phyloP scores from a whole-genome alignment of 2,329 filamentous ascomycete species.

The Phaeomoniella chlamydospora region DNA sequence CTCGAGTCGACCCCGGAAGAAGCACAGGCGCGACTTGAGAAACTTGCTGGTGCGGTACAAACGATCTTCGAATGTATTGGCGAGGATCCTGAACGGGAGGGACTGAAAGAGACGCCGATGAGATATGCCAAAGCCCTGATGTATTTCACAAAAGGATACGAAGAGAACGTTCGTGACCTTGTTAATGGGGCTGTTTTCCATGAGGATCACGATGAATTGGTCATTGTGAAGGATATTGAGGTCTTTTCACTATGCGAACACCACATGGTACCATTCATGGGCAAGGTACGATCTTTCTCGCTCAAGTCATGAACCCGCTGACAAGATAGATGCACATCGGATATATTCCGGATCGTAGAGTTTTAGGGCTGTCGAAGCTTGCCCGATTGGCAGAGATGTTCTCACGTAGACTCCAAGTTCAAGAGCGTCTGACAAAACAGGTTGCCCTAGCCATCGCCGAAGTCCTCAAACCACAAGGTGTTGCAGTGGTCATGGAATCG shows the following conservation, averaged over 20 bases:
- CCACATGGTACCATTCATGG: slow-evolving; percentile 89
- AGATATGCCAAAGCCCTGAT: slow-evolving; percentile 92
- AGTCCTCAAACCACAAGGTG: slow-evolving; percentile 81
- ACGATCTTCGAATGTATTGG: slow-evolving; percentile 53
- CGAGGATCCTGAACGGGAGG: slow-evolving; percentile 51
- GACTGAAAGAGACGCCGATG: slow-evolving; percentile 53
- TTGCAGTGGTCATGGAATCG: slow-evolving; percentile 95
- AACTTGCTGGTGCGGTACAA: slow-evolving; percentile 46
- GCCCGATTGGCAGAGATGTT: slow-evolving; percentile 97
- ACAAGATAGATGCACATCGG: slow-evolving; percentile 81
- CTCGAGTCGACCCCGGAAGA: slow-evolving; percentile 44
- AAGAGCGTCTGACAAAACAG: slow-evolving; percentile 91
- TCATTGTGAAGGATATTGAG: slow-evolving; percentile 96
- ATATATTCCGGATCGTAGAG: slow-evolving; percentile 82
- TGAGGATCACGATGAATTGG: slow-evolving; percentile 91
- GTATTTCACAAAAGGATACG: slow-evolving; percentile 92
- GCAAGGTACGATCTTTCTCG: slow-evolving; percentile 49
- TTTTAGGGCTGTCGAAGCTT: slow-evolving; percentile 90
- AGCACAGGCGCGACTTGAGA: slow-evolving; percentile 40
- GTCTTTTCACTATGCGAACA: slow-evolving; percentile 93
- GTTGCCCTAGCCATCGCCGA: slow-evolving; percentile 90
- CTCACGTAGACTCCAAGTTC: slow-evolving; percentile 79
- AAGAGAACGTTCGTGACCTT: slow-evolving; percentile 82
- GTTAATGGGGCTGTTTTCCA: slow-evolving; percentile 92
- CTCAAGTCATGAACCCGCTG: background rate